These are phyloP conservation scores for Russula sp. DNA, from an alignment of 768 basidiomycete genomes.

Conservation along the genomic window DNA sequence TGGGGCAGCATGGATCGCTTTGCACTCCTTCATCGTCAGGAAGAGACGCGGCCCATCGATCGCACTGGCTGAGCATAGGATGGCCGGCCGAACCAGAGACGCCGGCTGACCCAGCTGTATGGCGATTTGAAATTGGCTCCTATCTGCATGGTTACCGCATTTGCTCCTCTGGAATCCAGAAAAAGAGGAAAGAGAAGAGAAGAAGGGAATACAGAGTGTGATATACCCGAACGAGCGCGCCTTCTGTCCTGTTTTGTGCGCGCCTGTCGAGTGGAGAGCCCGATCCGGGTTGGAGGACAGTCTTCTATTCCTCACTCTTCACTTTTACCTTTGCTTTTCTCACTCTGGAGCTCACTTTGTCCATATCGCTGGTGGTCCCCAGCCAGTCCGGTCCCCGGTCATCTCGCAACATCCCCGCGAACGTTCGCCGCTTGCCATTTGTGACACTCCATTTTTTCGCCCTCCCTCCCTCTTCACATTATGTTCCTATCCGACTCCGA, in stretches of 20 bases:
- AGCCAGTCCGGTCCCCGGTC: too few relatives aligned
- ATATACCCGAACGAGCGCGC: too few relatives aligned
- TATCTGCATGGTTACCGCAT: neutral
- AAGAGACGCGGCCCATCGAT: neutral
- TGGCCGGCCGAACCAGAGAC: too few relatives aligned
- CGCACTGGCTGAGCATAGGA: too few relatives aligned
- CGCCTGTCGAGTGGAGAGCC: neutral
- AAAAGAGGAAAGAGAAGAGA: too few relatives aligned
- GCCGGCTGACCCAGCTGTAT: neutral
- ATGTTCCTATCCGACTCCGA: neutral
- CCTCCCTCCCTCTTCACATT: neutral
- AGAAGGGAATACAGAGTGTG: too few relatives aligned
- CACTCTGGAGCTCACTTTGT: too few relatives aligned
- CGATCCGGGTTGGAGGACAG: neutral
- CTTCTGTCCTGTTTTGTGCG: too few relatives aligned
- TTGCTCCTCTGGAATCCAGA: too few relatives aligned
- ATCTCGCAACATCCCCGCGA: too few relatives aligned
- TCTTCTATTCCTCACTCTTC: neutral
- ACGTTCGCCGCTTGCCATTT: neutral
- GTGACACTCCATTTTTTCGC: neutral
- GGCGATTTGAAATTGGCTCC: neutral
- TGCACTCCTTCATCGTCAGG: neutral
- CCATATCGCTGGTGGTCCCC: too few relatives aligned
- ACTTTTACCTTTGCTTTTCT: neutral
- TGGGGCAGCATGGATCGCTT: slow-evolving; percentile 34